Evolutionary conservation across 1,139 yeast species (phyloP).

Genomic region (Candida pseudoviswanathii): DNA sequence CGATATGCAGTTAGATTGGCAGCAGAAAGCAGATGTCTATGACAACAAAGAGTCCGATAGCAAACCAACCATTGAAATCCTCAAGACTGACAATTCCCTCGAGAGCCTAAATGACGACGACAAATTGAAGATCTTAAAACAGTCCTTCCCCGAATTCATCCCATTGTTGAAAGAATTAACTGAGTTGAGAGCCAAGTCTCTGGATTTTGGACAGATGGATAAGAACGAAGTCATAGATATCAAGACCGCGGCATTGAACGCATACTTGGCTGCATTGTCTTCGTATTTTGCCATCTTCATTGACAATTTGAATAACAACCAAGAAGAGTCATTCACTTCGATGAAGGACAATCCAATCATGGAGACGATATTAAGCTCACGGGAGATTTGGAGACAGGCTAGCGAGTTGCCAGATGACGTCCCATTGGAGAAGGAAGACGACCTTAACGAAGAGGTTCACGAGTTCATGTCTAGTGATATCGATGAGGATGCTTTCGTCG

Average conservation of each 20-base stretch:
- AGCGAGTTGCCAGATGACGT: conserved; percentile 38
- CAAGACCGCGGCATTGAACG: conserved; percentile 68
- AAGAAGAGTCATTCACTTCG: conserved; percentile 53
- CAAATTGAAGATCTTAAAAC: conserved; percentile 50
- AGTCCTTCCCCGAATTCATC: conserved; percentile 80
- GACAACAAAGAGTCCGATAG: conserved; percentile 21
- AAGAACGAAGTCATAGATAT: conserved; percentile 42
- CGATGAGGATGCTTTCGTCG: conserved; percentile 32
- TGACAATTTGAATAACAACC: conserved; percentile 42
- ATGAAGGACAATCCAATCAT: conserved; percentile 88
- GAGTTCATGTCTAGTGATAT: conserved; percentile 25
- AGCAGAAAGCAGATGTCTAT: conserved; percentile 34
- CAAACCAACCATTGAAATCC: conserved; percentile 20
- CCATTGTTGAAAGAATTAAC: conserved; percentile 73
- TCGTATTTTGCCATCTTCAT: conserved; percentile 75
- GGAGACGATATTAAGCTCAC: conserved; percentile 77
- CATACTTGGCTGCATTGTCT: conserved; percentile 74
- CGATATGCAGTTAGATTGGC: conserved; percentile 77
- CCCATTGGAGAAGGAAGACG: conserved; percentile 12
- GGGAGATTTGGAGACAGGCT: conserved; percentile 92
- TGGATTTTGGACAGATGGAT: conserved; percentile 24
- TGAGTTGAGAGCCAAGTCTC: conserved; percentile 46
- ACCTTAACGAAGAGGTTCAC: conserved; percentile 20
- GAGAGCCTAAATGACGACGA: conserved; percentile 43
- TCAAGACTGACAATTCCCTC: conserved; percentile 33